Evolutionary conservation across 163 green algal species (phyloP).

Genomic region (Volvox carteri): DNA sequence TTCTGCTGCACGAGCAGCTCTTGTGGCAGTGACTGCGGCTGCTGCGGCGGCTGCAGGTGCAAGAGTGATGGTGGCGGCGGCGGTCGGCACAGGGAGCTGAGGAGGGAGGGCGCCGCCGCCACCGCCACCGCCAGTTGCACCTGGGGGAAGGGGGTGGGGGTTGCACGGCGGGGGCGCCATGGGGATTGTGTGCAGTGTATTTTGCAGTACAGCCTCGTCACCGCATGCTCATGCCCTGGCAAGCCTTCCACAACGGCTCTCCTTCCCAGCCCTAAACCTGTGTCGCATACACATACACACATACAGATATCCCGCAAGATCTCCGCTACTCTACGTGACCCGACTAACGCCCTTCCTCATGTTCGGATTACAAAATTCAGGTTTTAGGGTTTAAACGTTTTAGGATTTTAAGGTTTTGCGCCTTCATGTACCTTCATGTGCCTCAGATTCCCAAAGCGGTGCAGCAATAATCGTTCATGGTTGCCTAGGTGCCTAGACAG

Average conservation of each 20-base stretch:
- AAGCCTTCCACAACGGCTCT: not conserved
- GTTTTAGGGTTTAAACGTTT: too few relatives aligned
- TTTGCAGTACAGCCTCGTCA: not conserved
- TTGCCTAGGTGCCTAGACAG: not conserved
- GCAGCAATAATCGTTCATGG: not conserved
- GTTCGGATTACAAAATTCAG: too few relatives aligned
- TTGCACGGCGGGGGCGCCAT: constrained; percentile 45
- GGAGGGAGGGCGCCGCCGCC: not conserved
- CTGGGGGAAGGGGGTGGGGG: not conserved
- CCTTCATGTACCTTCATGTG: not conserved
- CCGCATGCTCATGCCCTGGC: not conserved
- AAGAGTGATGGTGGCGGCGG: not conserved
- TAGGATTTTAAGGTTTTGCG: not conserved
- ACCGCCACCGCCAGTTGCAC: constrained; percentile 18
- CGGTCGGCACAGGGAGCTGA: not conserved
- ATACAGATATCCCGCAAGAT: not conserved
- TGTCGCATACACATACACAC: not conserved
- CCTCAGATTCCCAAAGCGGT: too few relatives aligned
- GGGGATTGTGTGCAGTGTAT: not conserved
- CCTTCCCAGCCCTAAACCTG: not conserved
- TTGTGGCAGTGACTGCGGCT: not conserved
- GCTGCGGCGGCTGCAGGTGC: not conserved
- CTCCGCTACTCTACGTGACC: too few relatives aligned
- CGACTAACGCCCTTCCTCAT: too few relatives aligned
- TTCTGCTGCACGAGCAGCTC: not conserved